Evolutionary conservation across 2,329 filamentous ascomycete genomes (phyloP).

Genomic region (Claviceps maximensis): DNA sequence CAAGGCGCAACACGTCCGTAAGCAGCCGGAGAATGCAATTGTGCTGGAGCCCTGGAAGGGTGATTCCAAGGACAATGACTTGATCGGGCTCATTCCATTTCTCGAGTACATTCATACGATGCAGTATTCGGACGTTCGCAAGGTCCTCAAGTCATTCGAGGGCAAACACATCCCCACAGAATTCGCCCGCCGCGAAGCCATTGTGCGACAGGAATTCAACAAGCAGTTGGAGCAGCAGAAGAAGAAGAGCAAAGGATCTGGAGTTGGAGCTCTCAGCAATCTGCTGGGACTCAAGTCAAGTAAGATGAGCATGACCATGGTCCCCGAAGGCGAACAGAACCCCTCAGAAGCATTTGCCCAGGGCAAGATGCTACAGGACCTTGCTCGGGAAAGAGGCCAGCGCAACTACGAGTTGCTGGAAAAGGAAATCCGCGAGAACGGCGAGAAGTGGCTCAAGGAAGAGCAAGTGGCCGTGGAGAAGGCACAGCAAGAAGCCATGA

Average conservation of each 20-base stretch:
- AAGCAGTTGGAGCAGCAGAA: constrained; percentile 60
- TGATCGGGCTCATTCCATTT: constrained; percentile 87
- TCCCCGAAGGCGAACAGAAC: constrained; percentile 52
- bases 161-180: constrained; percentile 81
- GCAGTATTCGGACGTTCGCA: constrained; percentile 76
- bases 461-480: constrained; percentile 82
- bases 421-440: constrained; percentile 82
- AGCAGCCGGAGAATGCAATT: constrained; percentile 95
- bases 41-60: constrained; percentile 84
- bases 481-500: constrained; percentile 79
- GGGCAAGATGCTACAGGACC: constrained; percentile 94
- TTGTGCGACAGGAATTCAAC: constrained; percentile 73
- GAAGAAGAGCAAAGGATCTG: constrained; percentile 43
- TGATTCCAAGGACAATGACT: constrained; percentile 66
- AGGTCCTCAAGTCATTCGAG: constrained; percentile 76
- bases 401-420: constrained; percentile 82
- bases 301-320: constrained; percentile 48
- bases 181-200: constrained; percentile 77
- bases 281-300: constrained; percentile 66
- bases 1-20: constrained; percentile 64
- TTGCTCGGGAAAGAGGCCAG: constrained; percentile 82
- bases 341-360: constrained; percentile 68
- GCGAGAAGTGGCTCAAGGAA: constrained; percentile 90
- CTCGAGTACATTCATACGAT: constrained; percentile 94
- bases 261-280: constrained; percentile 55